These are phyloP conservation scores for Talaromyces sp. DNA, from an alignment of 2,329 filamentous ascomycete species.

Conservation along the genomic window DNA sequence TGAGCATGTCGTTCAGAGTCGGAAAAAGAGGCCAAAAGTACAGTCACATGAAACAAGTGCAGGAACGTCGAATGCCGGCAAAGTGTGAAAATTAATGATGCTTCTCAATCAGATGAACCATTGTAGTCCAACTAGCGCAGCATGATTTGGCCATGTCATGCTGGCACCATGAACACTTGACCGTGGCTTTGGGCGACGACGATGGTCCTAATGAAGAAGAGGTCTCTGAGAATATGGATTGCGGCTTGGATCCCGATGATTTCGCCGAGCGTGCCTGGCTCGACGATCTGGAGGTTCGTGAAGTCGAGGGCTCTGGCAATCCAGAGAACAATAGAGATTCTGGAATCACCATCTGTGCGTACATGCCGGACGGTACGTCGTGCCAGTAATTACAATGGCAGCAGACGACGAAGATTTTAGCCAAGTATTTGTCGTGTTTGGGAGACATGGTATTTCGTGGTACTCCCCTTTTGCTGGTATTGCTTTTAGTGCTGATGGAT, in stretches of 20 bases:
- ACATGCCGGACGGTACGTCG: conserved; percentile 17
- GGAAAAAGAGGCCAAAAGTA: background rate
- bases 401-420: conserved; percentile 19
- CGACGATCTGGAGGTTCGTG: conserved; percentile 10
- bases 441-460: conserved; percentile 16
- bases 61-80: background rate
- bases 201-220: background rate
- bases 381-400: conserved; percentile 19
- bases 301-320: background rate
- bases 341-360: conserved; percentile 18
- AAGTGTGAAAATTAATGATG: conserved; percentile 9
- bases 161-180: conserved; percentile 16
- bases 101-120: conserved; percentile 18
- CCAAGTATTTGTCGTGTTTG: conserved; percentile 18
- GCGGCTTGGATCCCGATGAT: background rate
- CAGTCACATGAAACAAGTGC: background rate
- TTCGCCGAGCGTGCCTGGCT: conserved; percentile 2
- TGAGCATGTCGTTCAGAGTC: background rate
- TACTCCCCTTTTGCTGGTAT: conserved; percentile 4
- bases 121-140: conserved; percentile 17
- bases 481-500: background rate
- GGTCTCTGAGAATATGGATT: conserved; percentile 2
- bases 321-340: conserved; percentile 12
- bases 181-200: conserved; percentile 6
- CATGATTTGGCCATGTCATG: conserved; percentile 18